Evolutionary conservation across 768 basidiomycete genomes (phyloP).

Genomic region (Plicaturopsis crispa): DNA sequence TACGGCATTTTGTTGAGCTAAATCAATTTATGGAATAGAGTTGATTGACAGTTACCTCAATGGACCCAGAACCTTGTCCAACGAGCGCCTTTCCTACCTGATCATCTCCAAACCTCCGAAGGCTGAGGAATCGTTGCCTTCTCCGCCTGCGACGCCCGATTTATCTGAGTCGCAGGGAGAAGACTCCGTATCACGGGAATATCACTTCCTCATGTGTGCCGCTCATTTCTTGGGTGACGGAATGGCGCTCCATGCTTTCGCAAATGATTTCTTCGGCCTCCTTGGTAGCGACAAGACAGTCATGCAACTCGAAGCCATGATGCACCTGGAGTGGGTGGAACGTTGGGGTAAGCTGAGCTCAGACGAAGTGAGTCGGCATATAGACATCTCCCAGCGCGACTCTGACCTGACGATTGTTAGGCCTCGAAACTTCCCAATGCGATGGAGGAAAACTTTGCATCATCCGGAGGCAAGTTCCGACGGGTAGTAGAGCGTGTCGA

Average conservation of each 20-base stretch:
- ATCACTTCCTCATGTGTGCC: constrained; percentile 65
- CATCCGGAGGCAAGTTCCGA: constrained; percentile 33
- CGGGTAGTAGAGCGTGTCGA: constrained; percentile 46
- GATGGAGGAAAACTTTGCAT: constrained; percentile 44
- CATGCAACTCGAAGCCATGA: constrained; percentile 19
- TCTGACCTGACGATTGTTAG: too few species aligned
- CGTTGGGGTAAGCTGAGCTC: too few species aligned
- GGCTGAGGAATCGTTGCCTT: constrained; percentile 13
- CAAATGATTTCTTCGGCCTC: constrained; percentile 71
- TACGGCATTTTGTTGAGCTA: not conserved
- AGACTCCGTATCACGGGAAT: constrained; percentile 23
- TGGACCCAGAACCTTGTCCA: constrained; percentile 66
- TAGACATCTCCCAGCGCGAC: too few species aligned
- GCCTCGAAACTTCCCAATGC: constrained; percentile 29
- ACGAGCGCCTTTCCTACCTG: constrained; percentile 59
- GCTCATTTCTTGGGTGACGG: constrained; percentile 84
- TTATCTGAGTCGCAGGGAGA: constrained; percentile 10
- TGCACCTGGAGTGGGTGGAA: constrained; percentile 24
- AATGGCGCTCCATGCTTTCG: constrained; percentile 77
- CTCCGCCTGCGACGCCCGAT: constrained; percentile 24
- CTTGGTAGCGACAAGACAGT: constrained; percentile 31
- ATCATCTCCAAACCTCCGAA: constrained; percentile 33
- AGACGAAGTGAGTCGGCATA: too few species aligned
- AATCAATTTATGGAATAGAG: constrained; percentile 22
- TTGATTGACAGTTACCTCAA: constrained; percentile 70